Conservation (phyloP, 768 basidiomycete species). For the Lepiota brunneoincarnata region DNA sequence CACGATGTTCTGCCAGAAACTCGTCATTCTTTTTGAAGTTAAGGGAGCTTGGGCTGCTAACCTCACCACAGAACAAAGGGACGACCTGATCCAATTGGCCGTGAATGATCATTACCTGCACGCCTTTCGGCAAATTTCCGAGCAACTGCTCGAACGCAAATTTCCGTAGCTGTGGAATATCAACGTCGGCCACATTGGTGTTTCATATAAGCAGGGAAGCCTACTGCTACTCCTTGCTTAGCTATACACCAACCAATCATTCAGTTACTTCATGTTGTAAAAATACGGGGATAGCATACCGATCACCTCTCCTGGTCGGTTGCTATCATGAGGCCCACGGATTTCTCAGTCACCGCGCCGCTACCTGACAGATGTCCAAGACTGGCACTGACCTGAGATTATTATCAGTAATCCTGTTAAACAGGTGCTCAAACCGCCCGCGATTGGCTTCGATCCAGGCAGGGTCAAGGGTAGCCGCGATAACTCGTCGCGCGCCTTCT, state of each 20-base stretch:
- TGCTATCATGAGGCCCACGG: conserved; percentile 11
- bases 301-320: conserved; percentile 25
- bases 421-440: conserved; percentile 21
- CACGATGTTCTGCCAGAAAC: conserved; percentile 32
- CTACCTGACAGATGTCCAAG: not conserved
- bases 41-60: not conserved
- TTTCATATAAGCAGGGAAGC: conserved; percentile 5
- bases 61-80: conserved; percentile 18
- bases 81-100: conserved; percentile 38
- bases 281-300: conserved; percentile 15
- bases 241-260: conserved; percentile 12
- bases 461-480: conserved; percentile 25
- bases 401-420: conserved; percentile 18
- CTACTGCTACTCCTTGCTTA: conserved; percentile 27
- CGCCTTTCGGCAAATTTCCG: conserved; percentile 24
- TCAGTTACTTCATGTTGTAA: not conserved
- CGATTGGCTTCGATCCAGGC: conserved; percentile 23
- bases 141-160: conserved; percentile 29
- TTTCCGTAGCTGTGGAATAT: conserved; percentile 22
- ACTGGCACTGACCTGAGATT: conserved; percentile 4
- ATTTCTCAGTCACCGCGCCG: not conserved
- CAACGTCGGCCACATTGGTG: not conserved
- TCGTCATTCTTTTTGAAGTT: conserved; percentile 16
- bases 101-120: conserved; percentile 39
- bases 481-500: conserved; percentile 21